Base-by-base conservation (phyloP, 106 monocot species). In the Apostasia ramifera region DNA sequence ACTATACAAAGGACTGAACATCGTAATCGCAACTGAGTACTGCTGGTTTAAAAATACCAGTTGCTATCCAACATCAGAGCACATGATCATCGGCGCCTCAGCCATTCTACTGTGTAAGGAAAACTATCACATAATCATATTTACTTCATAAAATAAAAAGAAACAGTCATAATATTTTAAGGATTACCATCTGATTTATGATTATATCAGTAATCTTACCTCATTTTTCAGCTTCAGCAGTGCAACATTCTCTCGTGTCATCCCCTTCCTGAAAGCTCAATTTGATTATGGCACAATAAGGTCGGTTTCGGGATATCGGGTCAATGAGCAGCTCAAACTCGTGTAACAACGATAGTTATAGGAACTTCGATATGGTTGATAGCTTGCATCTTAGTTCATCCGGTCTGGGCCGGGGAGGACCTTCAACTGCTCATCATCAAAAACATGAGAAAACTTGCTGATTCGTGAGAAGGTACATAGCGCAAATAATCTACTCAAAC, bases 1-100 rank as follows among this genome's bases (percentile, higher is more conserved):
- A 49, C 61, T 86, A 8, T 86, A 86, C 69, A 90, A 90, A 70
- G 90, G 81, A 44, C 55, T 86, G 41, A 90, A 90, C 69, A 70
- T 86, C 65, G 71, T 77, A 51, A 43, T 69, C 1, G 86, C 86
- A 4, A 86, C 86, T 26, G 49, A 26, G 55, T 2, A 73, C 50
- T 2, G 90, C 83, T 0, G 83, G 86, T 2, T 43, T 61, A 26
- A 26, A 26, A 43, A 55, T 90, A 1, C 86, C 83, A 2, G 26
- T 84, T 2, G 86, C 81, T 1, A 38, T 86, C 12, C 80, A 83
- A 79, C 43, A 40, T 12, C 53, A 4, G 81, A 86, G 74, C 86
- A 58, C n/a, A 44, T 81, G 1, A 71, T 86, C 38, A 70, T 75
- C n/a, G 78, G 86, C 3, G 59, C 47, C n/a, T 67, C 81, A 0